phyloP scores from a whole-genome alignment of 2,329 filamentous ascomycete genomes.

The Fusarium sp. region DNA sequence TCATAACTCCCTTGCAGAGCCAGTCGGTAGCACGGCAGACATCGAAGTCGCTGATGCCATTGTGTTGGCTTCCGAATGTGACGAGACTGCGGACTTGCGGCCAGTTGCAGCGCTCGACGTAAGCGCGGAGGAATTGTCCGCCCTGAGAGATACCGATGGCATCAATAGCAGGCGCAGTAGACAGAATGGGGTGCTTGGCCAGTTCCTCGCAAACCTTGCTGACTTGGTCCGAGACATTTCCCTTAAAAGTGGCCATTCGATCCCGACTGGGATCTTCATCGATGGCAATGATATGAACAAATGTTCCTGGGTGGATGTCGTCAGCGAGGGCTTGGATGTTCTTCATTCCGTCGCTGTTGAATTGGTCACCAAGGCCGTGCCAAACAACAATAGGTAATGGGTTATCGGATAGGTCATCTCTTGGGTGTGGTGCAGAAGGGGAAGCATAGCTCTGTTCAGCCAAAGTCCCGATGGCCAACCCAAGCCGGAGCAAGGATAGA shows the following conservation, averaged over 20 bases:
- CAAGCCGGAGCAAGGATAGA: constrained; percentile 36
- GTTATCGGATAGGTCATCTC: constrained; percentile 60
- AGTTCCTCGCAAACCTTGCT: constrained; percentile 80
- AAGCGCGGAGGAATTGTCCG: constrained; percentile 92
- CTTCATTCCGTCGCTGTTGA: constrained; percentile 76
- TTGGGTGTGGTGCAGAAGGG: constrained; percentile 33
- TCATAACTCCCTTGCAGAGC: constrained; percentile 82
- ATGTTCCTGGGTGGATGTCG: constrained; percentile 79
- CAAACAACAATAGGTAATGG: constrained; percentile 92
- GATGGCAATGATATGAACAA: constrained; percentile 81
- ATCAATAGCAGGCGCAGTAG: constrained; percentile 83
- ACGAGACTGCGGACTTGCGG: constrained; percentile 80
- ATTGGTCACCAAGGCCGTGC: constrained; percentile 84
- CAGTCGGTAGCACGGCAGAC: constrained; percentile 76
- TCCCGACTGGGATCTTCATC: constrained; percentile 72
- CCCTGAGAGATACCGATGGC: constrained; percentile 95
- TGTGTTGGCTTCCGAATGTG: constrained; percentile 91
- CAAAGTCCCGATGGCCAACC: constrained; percentile 42
- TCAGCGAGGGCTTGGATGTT: constrained; percentile 76
- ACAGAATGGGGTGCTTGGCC: constrained; percentile 77
- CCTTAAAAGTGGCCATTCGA: constrained; percentile 86
- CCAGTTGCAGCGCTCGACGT: constrained; percentile 84
- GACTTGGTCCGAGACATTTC: constrained; percentile 85
- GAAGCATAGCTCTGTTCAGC: constrained; percentile 34
- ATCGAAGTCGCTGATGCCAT: constrained; percentile 87